Conservation (phyloP, 768 basidiomycete species). For the Pisolithus marmoratus region DNA sequence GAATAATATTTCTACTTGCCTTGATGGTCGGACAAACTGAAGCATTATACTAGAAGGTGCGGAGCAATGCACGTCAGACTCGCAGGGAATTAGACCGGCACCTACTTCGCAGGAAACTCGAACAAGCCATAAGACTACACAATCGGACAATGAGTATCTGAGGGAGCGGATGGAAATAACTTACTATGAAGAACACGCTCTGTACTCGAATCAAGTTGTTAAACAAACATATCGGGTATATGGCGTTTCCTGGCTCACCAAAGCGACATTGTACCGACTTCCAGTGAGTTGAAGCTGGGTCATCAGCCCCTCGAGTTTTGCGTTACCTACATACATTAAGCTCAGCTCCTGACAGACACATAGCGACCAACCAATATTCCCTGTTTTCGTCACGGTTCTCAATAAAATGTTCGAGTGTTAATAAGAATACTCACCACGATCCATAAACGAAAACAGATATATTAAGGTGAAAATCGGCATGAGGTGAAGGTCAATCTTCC, state of each 20-base stretch:
- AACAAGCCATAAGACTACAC: conserved; percentile 45
- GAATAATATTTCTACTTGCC: conserved; percentile 25
- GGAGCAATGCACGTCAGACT: neutral
- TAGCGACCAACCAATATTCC: conserved; percentile 41
- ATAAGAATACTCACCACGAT: conserved; percentile 39
- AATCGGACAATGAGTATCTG: conserved; percentile 29
- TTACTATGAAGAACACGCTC: conserved; percentile 69
- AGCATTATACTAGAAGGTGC: conserved; percentile 29
- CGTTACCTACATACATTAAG: conserved; percentile 41
- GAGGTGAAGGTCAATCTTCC: conserved; percentile 50
- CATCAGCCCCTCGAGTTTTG: conserved; percentile 47
- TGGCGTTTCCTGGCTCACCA: conserved; percentile 34
- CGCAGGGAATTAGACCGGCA: neutral
- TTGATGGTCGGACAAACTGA: conserved; percentile 58
- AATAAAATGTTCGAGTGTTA: neutral
- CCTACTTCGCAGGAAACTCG: conserved; percentile 63
- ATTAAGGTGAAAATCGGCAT: conserved; percentile 53
- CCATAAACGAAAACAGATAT: conserved; percentile 58
- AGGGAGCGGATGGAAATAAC: conserved; percentile 14
- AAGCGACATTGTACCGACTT: conserved; percentile 59
- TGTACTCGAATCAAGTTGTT: conserved; percentile 16
- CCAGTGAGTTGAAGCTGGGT: conserved; percentile 49
- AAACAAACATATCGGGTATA: neutral
- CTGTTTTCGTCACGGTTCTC: conserved; percentile 36
- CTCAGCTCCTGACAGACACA: neutral